phyloP scores from a whole-genome alignment of 2,329 filamentous ascomycete species.

The Pseudogymnoascus sp. region DNA sequence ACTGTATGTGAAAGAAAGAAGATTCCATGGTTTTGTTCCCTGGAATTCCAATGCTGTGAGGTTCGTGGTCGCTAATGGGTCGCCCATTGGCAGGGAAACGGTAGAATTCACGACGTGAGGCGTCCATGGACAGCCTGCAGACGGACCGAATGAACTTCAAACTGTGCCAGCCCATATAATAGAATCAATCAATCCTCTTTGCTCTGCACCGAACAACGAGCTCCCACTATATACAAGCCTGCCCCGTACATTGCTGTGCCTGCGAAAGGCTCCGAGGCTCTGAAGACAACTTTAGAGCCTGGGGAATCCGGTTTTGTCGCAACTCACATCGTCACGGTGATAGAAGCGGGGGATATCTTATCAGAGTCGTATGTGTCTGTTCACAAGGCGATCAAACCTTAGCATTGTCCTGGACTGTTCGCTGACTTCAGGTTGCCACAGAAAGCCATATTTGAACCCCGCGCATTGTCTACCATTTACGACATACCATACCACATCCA shows the following conservation, averaged over 20 bases:
- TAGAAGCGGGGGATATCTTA: not conserved
- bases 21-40: not conserved
- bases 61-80: slow-evolving; percentile 9
- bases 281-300: slow-evolving; percentile 1
- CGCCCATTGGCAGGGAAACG: slow-evolving; percentile 9
- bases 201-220: not conserved
- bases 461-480: not conserved
- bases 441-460: not conserved
- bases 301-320: slow-evolving; percentile 1
- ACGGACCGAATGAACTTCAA: slow-evolving; percentile 6
- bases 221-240: not conserved
- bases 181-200: slow-evolving; percentile 1
- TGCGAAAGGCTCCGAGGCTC: not conserved
- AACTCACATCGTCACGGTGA: not conserved
- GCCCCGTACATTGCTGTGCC: not conserved
- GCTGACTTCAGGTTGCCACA: not conserved
- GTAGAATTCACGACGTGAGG: slow-evolving; percentile 8
- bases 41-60: slow-evolving; percentile 2
- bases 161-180: not conserved
- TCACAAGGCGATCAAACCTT: not conserved
- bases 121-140: slow-evolving; percentile 3
- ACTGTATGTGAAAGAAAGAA: not conserved
- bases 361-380: not conserved
- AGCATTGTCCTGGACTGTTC: not conserved
- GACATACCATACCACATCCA: not conserved